These are phyloP conservation scores for Cyclospora cayetanensis DNA, from an alignment of 169 alveolate genomes.

Conservation along the genomic window DNA sequence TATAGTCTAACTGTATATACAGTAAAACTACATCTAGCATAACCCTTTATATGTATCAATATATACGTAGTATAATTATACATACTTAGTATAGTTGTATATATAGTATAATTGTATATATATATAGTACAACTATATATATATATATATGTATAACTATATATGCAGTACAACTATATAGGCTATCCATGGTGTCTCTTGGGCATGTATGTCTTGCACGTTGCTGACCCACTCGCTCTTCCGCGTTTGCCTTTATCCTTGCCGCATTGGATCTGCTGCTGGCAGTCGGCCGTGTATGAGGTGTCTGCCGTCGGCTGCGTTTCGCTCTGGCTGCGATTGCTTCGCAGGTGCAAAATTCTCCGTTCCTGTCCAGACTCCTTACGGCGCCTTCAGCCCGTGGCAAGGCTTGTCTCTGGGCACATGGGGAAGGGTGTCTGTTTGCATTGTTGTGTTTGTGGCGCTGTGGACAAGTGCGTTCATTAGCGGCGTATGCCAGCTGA, in stretches of 20 bases:
- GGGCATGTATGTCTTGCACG: too few species aligned
- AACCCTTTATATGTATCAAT: background rate
- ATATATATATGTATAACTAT: too few species aligned
- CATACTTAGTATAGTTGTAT: background rate
- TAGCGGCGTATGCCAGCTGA: slow-evolving; percentile 1
- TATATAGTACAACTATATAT: background rate
- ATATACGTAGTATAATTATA: background rate
- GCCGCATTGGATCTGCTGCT: too few species aligned
- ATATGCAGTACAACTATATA: too few species aligned
- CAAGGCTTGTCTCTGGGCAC: background rate
- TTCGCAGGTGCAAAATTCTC: too few species aligned
- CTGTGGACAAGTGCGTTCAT: slow-evolving; percentile 31
- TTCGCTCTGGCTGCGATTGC: too few species aligned
- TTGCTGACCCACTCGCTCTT: too few species aligned
- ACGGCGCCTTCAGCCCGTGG: background rate
- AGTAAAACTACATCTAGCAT: background rate
- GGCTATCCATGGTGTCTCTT: too few species aligned
- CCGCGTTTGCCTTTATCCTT: too few species aligned
- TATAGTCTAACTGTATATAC: background rate
- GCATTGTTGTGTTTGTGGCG: background rate
- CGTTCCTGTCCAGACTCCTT: too few species aligned
- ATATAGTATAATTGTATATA: background rate
- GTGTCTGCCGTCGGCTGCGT: too few species aligned
- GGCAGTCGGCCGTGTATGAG: too few species aligned
- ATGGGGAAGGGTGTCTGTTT: background rate